Evolutionary conservation across 805 yeast species (phyloP).

Genomic region (Debaryomyces tyrocola): DNA sequence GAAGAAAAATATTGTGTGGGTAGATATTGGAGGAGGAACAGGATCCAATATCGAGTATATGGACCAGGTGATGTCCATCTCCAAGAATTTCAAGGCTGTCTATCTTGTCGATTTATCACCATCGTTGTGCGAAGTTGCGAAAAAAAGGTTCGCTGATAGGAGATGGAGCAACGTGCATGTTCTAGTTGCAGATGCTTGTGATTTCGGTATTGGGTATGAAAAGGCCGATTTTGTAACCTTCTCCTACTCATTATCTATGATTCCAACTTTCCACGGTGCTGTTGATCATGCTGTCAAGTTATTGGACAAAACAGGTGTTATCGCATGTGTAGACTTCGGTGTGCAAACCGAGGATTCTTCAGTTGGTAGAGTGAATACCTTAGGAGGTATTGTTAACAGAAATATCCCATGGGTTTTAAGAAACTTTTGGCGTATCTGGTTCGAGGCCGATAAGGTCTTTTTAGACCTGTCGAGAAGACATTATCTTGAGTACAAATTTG

Average conservation of each 20-base stretch:
- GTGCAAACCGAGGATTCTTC: slow-evolving; percentile 66
- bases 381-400: slow-evolving; percentile 72
- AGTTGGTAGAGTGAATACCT: slow-evolving; percentile 67
- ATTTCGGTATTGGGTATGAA: slow-evolving; percentile 49
- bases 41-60: slow-evolving; percentile 79
- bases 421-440: slow-evolving; percentile 87
- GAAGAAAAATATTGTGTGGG: slow-evolving; percentile 57
- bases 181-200: slow-evolving; percentile 73
- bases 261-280: slow-evolving; percentile 78
- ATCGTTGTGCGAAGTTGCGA: slow-evolving; percentile 72
- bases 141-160: slow-evolving; percentile 47
- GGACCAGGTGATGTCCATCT: slow-evolving; percentile 53
- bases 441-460: slow-evolving; percentile 78
- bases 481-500: slow-evolving; percentile 78
- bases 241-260: slow-evolving; percentile 82
- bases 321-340: slow-evolving; percentile 78
- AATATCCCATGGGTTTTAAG: slow-evolving; percentile 76
- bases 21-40: slow-evolving; percentile 86
- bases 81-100: slow-evolving; percentile 56
- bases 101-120: slow-evolving; percentile 77
- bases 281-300: slow-evolving; percentile 62
- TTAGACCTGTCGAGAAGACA: slow-evolving; percentile 80
- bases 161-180: slow-evolving; percentile 62
- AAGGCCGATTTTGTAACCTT: slow-evolving; percentile 74
- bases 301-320: slow-evolving; percentile 57